phyloP scores from a whole-genome alignment of 163 green algal species.

The Chlamydomonas reinhardtii region DNA sequence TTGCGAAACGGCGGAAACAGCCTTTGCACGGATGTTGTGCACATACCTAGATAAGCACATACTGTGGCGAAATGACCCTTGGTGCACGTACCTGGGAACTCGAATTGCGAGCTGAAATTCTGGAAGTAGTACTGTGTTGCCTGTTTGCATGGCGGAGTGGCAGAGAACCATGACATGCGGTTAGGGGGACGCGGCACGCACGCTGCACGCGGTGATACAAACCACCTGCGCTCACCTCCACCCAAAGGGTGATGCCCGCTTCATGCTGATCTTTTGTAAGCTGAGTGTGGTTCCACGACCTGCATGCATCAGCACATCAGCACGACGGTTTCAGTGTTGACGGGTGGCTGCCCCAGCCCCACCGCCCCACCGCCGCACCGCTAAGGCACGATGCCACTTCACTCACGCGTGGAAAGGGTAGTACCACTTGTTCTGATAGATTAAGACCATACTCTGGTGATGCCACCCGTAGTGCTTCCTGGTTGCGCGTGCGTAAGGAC shows the following conservation, averaged over 20 bases:
- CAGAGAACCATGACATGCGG: no score
- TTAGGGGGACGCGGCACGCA: no score
- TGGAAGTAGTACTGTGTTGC: constrained; percentile 10
- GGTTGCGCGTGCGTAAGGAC: background rate
- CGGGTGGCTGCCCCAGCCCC: no score
- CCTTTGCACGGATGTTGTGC: no score
- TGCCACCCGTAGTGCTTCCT: background rate
- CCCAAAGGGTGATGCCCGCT: background rate
- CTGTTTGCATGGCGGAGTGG: no score
- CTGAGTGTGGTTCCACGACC: background rate
- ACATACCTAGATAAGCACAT: no score
- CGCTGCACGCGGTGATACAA: background rate
- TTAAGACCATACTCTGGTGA: constrained; percentile 5
- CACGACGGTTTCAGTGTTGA: no score
- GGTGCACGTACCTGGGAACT: constrained; percentile 25
- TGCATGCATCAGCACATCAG: background rate
- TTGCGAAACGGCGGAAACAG: no score
- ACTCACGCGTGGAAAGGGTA: background rate
- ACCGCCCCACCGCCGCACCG: no score
- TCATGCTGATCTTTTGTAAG: background rate
- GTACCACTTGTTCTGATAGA: constrained; percentile 12
- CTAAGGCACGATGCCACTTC: background rate
- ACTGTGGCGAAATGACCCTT: no score
- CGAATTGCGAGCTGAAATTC: background rate
- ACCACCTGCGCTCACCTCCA: background rate